Evolutionary conservation across 345 rosid species (phyloP).

Genomic region (Lenwebbia sp.): DNA sequence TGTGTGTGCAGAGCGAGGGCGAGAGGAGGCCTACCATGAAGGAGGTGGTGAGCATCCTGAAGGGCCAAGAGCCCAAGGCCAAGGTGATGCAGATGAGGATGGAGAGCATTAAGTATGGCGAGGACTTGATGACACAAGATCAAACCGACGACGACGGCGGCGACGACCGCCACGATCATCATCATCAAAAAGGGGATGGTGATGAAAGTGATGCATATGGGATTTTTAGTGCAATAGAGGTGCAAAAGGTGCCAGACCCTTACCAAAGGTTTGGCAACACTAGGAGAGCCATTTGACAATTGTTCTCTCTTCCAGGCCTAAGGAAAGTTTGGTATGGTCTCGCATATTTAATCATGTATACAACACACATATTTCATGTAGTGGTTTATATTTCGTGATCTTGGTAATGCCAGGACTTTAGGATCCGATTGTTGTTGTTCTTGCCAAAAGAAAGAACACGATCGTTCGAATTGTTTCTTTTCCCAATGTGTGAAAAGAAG

Average conservation of each 20-base stretch:
- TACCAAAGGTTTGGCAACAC: slow-evolving; percentile 11
- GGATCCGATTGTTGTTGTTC: not conserved
- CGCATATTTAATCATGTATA: not conserved
- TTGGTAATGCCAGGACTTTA: not conserved
- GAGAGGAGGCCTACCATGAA: slow-evolving; percentile 72
- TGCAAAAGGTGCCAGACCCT: slow-evolving; percentile 28
- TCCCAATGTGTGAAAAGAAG: not conserved
- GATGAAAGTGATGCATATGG: slow-evolving; percentile 31
- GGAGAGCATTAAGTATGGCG: slow-evolving; percentile 33
- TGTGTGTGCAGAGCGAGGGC: slow-evolving; percentile 60
- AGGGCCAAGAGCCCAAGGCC: slow-evolving; percentile 33
- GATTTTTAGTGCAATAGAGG: slow-evolving; percentile 41
- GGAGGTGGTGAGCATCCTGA: slow-evolving; percentile 56
- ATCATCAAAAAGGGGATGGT: not conserved
- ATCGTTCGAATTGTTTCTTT: not conserved
- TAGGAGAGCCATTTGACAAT: not conserved
- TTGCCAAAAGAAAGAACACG: not conserved
- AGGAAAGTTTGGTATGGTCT: not conserved
- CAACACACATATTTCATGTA: not conserved
- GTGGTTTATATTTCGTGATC: not conserved
- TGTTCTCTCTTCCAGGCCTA: not conserved
- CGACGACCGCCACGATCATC: slow-evolving; percentile 8
- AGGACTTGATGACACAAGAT: slow-evolving; percentile 39
- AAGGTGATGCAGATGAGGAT: slow-evolving; percentile 23
- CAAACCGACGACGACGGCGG: slow-evolving; percentile 23